Evolutionary conservation across 805 yeast species (phyloP).

Genomic region (Ogataea neopini): DNA sequence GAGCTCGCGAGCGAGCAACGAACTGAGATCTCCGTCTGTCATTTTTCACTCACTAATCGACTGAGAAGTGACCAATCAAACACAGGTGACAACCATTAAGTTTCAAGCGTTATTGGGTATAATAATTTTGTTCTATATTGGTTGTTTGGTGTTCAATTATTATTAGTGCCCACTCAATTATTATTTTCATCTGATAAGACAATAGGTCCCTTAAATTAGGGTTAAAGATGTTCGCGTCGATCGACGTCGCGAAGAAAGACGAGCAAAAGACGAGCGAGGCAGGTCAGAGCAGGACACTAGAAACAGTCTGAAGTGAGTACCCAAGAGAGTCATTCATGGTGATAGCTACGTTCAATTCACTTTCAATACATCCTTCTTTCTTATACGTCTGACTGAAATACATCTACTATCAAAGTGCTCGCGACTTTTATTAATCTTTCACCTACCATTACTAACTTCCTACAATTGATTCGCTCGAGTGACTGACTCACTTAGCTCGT

Average conservation of each 20-base stretch:
- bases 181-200: background rate
- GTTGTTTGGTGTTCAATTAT: background rate
- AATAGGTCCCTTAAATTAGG: background rate
- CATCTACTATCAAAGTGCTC: background rate
- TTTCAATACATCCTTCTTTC: no score
- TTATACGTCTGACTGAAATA: background rate
- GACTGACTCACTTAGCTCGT: no score
- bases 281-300: no score
- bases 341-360: no score
- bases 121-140: background rate
- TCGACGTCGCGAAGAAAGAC: conserved; percentile 2
- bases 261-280: no score
- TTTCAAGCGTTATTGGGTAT: background rate
- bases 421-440: no score
- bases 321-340: no score
- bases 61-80: background rate
- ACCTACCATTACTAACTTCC: no score
- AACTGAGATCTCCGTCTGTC: conserved; percentile 2
- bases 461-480: no score
- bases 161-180: background rate
- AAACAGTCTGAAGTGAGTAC: no score
- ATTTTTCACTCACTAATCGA: conserved; percentile 36
- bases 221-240: background rate
- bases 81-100: conserved; percentile 1
- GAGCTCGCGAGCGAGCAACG: conserved; percentile 11